phyloP scores from a whole-genome alignment of 1,284 basidiomycete genomes.

The Cutaneotrichosporon cutaneum region DNA sequence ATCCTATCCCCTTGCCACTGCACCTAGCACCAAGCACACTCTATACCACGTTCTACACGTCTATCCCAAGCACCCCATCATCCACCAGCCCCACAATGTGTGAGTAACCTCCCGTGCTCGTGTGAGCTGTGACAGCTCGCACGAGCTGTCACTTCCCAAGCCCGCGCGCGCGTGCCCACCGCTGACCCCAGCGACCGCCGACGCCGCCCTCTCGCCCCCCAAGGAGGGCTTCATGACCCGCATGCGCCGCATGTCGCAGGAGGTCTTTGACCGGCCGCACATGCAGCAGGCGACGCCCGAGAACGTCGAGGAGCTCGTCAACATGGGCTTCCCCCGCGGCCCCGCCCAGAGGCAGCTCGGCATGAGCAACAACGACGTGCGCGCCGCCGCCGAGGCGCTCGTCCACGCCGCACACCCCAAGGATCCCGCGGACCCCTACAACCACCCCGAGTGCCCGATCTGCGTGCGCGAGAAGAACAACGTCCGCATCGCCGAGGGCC shows the following conservation, averaged over 20 bases:
- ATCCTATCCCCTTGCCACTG: neutral
- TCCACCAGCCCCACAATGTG: neutral
- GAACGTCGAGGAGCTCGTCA: slow-evolving; percentile 18
- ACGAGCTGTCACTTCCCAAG: neutral
- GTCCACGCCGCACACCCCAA: slow-evolving; percentile 26
- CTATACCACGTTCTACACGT: neutral
- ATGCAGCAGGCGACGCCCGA: slow-evolving; percentile 2
- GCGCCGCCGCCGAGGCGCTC: slow-evolving; percentile 19
- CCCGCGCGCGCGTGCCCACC: neutral
- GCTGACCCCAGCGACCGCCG: neutral
- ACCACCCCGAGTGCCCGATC: slow-evolving; percentile 26
- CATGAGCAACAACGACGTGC: slow-evolving; percentile 13
- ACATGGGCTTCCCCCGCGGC: slow-evolving; percentile 22
- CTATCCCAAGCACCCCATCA: neutral
- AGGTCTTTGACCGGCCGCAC: neutral
- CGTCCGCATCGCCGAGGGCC: slow-evolving; percentile 18
- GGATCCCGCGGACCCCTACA: slow-evolving; percentile 48
- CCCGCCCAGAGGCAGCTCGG: slow-evolving; percentile 17
- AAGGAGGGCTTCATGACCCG: slow-evolving; percentile 16
- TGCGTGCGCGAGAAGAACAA: slow-evolving; percentile 23
- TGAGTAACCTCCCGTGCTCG: neutral
- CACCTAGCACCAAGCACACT: neutral
- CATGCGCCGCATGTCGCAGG: slow-evolving; percentile 18
- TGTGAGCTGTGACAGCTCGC: neutral
- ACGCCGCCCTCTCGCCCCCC: slow-evolving; percentile 1